Conservation (phyloP, 345 rosid genomes). For the Salix brachista region DNA sequence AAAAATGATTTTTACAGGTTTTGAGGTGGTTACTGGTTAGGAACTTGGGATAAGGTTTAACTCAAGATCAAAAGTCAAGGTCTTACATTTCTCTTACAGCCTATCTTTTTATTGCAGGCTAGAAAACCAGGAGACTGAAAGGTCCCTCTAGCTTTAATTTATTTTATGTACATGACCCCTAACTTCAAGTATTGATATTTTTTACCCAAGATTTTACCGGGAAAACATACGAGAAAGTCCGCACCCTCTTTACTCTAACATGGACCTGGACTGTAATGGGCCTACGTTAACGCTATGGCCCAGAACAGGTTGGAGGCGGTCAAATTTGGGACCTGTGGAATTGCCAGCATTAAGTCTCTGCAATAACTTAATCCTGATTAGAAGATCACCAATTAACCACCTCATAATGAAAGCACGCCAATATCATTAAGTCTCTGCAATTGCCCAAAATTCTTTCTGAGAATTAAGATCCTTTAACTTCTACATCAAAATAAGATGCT, state of each 20-base stretch:
- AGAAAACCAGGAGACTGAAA: too few species aligned
- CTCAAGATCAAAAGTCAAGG: too few species aligned
- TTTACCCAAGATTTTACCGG: neutral
- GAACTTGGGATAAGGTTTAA: too few species aligned
- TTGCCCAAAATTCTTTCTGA: neutral
- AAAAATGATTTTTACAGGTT: too few species aligned
- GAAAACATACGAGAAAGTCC: neutral
- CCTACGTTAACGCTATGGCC: neutral
- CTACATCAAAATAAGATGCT: neutral
- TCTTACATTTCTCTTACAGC: too few species aligned
- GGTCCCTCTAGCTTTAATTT: too few species aligned
- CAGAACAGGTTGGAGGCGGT: neutral
- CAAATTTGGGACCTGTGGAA: too few species aligned
- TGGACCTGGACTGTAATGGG: neutral
- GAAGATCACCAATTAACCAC: neutral
- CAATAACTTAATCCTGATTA: neutral
- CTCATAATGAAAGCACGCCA: neutral
- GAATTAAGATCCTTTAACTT: neutral
- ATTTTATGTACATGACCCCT: neutral
- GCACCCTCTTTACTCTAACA: neutral
- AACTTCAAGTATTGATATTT: neutral
- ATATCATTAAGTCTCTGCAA: neutral
- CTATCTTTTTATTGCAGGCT: too few species aligned
- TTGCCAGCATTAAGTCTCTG: neutral
- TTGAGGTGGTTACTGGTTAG: too few species aligned